phyloP scores from a whole-genome alignment of 495 filamentous ascomycete genomes.

The Coniosporium apollinis region DNA sequence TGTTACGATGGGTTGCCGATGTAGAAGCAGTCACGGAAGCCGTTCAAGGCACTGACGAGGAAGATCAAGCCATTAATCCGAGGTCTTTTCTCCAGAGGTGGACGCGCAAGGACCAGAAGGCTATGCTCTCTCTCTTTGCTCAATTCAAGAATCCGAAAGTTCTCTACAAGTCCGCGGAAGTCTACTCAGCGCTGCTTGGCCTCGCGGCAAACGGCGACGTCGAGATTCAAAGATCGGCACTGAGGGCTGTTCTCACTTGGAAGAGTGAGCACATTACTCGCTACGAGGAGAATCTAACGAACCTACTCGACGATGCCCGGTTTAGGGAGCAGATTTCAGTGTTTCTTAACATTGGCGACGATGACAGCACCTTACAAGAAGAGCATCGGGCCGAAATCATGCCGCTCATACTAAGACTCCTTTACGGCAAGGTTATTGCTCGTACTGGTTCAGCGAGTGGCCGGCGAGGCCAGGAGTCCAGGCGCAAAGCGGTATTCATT shows the following conservation, averaged over 20 bases:
- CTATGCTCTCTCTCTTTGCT: conserved; percentile 65
- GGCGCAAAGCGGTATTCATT: conserved; percentile 47
- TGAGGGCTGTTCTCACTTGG: conserved; percentile 81
- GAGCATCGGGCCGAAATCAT: conserved; percentile 56
- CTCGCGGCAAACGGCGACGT: conserved; percentile 74
- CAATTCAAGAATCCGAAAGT: conserved; percentile 73
- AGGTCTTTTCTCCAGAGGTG: conserved; percentile 15
- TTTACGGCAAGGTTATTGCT: conserved; percentile 79
- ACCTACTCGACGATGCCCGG: conserved; percentile 74
- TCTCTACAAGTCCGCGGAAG: conserved; percentile 59
- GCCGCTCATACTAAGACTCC: conserved; percentile 68
- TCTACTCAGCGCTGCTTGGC: conserved; percentile 52
- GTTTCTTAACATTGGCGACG: conserved; percentile 53
- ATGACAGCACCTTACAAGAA: conserved; percentile 56
- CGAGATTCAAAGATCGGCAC: conserved; percentile 66
- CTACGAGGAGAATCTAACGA: conserved; percentile 76
- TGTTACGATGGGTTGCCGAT: conserved; percentile 49
- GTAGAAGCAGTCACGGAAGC: conserved; percentile 16
- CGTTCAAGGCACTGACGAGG: conserved; percentile 7
- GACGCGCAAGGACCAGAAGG: conserved; percentile 58
- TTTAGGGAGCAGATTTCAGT: conserved; percentile 85
- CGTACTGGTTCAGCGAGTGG: conserved; percentile 53
- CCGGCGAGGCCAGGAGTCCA: conserved; percentile 40
- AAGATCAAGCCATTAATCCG: conserved; percentile 10
- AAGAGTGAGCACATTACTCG: conserved; percentile 55